Percentiles rank a stretch among this genome's conserved stretches.
Conservation (phyloP, 1,139 yeast genomes). For the Kodamaea suecica region DNA sequence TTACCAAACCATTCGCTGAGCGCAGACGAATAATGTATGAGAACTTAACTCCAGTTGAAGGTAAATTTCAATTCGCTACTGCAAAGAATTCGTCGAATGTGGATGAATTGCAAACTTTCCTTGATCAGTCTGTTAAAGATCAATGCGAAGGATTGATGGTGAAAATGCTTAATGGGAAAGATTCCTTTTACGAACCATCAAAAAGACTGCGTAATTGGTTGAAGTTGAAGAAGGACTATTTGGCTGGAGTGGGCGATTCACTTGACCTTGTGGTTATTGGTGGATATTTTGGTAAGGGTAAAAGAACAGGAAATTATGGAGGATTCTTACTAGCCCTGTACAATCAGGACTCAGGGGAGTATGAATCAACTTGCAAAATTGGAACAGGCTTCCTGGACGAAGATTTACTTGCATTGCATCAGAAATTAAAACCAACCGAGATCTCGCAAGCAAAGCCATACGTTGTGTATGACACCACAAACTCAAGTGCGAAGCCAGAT, state of each 20-base stretch:
- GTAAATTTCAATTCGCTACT: constrained; percentile 82
- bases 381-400: constrained; percentile 98
- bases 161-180: constrained; percentile 77
- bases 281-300: constrained; percentile 91
- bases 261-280: constrained; percentile 92
- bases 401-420: constrained; percentile 57
- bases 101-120: constrained; percentile 77
- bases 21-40: constrained; percentile 61
- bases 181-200: constrained; percentile 88
- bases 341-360: constrained; percentile 86
- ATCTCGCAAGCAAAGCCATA: constrained; percentile 66
- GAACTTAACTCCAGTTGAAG: constrained; percentile 60
- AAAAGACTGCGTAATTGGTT: constrained; percentile 95
- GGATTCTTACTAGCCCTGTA: constrained; percentile 90
- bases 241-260: constrained; percentile 94
- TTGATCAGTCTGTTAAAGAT: constrained; percentile 86
- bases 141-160: constrained; percentile 97
- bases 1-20: constrained; percentile 65
- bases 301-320: constrained; percentile 92
- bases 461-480: constrained; percentile 61
- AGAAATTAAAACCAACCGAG: constrained; percentile 66
- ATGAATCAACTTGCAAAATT: constrained; percentile 92
- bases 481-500: constrained; percentile 73
- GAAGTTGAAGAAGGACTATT: constrained; percentile 88
- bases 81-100: constrained; percentile 67